A percentile compares a stretch with the other conserved stretches of the same genome.
Conservation (phyloP, 192 early-diverging fungal genomes). For the Spinellus fusiger region DNA sequence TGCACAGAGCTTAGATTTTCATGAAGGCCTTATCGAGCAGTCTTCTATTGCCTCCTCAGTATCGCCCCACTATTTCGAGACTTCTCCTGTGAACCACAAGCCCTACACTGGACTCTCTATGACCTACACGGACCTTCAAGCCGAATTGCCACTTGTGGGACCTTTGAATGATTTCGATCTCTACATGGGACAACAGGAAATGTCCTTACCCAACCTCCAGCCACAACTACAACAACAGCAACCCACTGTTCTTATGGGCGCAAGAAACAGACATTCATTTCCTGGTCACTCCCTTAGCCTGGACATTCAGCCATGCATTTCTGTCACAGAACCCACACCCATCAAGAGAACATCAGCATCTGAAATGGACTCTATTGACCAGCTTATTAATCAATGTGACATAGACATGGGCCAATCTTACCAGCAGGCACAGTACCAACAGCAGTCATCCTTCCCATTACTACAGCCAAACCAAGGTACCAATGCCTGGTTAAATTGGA, state of each 20-base stretch:
- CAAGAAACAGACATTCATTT: not conserved
- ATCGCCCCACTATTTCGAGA: too few species aligned
- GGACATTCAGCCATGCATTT: conserved; percentile 9
- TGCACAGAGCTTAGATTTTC: too few species aligned
- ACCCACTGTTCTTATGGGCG: too few species aligned
- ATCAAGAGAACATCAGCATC: not conserved
- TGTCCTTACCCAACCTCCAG: too few species aligned
- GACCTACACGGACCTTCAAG: too few species aligned
- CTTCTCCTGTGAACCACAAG: too few species aligned
- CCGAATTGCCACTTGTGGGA: too few species aligned
- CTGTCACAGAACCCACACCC: conserved; percentile 9
- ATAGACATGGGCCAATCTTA: not conserved
- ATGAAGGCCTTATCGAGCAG: too few species aligned
- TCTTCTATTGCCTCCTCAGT: too few species aligned
- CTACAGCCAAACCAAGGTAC: conserved; percentile 1
- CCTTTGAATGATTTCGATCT: too few species aligned
- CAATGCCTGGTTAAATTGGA: conserved; percentile 1
- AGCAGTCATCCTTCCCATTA: not conserved
- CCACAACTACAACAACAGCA: not conserved
- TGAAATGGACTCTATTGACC: not conserved
- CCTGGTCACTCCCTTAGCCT: conserved; percentile 1
- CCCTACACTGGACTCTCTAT: too few species aligned
- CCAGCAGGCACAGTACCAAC: conserved; percentile 9
- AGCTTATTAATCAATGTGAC: conserved; percentile 8
- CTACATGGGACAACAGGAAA: too few species aligned